Conservation (phyloP, 2,329 filamentous ascomycete genomes). For the Allantophomopsis cytisporea region DNA sequence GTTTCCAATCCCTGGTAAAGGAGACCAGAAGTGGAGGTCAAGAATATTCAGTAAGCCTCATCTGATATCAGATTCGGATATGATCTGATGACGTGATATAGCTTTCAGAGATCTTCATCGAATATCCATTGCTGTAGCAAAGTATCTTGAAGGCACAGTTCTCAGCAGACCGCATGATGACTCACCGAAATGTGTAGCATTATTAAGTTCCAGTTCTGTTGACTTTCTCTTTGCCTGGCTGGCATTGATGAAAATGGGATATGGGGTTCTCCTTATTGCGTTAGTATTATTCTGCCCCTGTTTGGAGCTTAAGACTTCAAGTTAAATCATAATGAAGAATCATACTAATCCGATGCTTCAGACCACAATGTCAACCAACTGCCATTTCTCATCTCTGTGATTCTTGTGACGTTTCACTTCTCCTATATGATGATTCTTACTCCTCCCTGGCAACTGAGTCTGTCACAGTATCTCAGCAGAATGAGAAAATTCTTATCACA, state of each 20-base stretch:
- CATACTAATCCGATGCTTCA: constrained; percentile 10
- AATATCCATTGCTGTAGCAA: too few species aligned
- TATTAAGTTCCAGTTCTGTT: constrained; percentile 40
- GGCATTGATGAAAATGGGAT: constrained; percentile 39
- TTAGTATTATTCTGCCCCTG: constrained; percentile 12
- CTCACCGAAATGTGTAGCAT: constrained; percentile 23
- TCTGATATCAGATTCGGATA: too few species aligned
- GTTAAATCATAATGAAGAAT: background rate
- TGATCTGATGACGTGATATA: too few species aligned
- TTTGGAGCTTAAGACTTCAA: too few species aligned
- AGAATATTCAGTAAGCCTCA: background rate
- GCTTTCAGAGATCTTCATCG: too few species aligned
- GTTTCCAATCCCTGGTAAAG: constrained; percentile 24
- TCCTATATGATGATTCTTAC: constrained; percentile 25
- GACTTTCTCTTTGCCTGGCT: constrained; percentile 48
- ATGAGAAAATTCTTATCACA: too few species aligned
- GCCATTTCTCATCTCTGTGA: constrained; percentile 39
- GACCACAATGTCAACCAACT: constrained; percentile 28
- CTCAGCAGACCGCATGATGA: too few species aligned
- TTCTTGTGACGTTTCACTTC: constrained; percentile 26
- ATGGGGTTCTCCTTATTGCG: constrained; percentile 41
- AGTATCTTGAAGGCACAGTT: too few species aligned
- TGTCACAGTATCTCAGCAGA: too few species aligned
- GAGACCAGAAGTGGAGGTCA: constrained; percentile 3
- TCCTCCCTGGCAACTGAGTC: too few species aligned